These are phyloP conservation scores for Coelastrella sp. DNA, from an alignment of 139 green algal genomes.

Conservation along the genomic window DNA sequence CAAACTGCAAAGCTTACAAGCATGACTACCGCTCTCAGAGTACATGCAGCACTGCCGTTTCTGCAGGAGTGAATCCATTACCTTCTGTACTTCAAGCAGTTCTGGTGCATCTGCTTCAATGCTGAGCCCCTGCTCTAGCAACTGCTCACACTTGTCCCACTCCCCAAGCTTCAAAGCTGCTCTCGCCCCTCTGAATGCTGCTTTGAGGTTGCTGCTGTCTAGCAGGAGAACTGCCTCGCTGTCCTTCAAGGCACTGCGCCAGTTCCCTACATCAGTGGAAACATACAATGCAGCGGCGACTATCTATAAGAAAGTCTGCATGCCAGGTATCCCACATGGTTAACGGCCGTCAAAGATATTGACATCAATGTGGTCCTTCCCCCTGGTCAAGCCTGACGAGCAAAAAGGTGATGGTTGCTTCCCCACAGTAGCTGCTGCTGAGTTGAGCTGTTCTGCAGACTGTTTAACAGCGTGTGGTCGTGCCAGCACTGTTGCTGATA, in stretches of 20 bases:
- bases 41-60: too few species aligned
- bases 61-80: not conserved
- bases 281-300: not conserved
- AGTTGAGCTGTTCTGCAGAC: too few species aligned
- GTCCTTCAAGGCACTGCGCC: conserved; percentile 78
- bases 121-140: conserved; percentile 68
- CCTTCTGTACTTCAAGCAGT: conserved; percentile 62
- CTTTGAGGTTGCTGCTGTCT: conserved; percentile 76
- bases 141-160: conserved; percentile 58
- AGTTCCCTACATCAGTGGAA: conserved; percentile 85
- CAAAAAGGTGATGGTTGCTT: too few species aligned
- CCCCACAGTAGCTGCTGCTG: too few species aligned
- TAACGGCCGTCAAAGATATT: not conserved
- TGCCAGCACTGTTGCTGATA: not conserved
- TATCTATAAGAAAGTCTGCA: too few species aligned
- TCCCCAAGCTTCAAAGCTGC: conserved; percentile 74
- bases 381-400: too few species aligned
- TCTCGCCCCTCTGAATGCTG: conserved; percentile 76
- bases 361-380: too few species aligned
- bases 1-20: too few species aligned
- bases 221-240: conserved; percentile 55
- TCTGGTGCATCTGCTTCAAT: conserved; percentile 74
- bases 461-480: too few species aligned
- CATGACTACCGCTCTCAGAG: too few species aligned
- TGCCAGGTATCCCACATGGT: too few species aligned